Conservation (phyloP, 2,329 filamentous ascomycete genomes). For the Hypoxylon rubiginosum region DNA sequence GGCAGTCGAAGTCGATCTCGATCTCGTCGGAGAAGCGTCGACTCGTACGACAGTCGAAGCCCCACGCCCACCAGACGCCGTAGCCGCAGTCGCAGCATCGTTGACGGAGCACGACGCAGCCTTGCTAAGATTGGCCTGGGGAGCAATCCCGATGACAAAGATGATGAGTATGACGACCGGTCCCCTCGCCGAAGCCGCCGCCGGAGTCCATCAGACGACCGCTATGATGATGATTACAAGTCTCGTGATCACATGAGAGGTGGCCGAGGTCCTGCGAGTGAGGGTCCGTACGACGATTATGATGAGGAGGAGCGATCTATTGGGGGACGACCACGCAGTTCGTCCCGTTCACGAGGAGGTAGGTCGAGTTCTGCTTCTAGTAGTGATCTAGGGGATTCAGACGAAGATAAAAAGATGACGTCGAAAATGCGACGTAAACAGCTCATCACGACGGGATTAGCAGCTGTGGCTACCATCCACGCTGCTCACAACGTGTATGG, state of each 20-base stretch:
- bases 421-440: conserved; percentile 74
- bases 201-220: conserved; percentile 53
- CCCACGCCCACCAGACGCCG: conserved; percentile 59
- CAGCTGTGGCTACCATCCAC: conserved; percentile 71
- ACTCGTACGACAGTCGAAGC: conserved; percentile 61
- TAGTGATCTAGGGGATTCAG: conserved; percentile 70
- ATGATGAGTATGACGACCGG: conserved; percentile 56
- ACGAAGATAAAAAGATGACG: conserved; percentile 66
- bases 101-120: conserved; percentile 71
- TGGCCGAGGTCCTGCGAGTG: conserved; percentile 47
- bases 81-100: conserved; percentile 75
- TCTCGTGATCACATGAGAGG: conserved; percentile 55
- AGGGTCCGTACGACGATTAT: conserved; percentile 58
- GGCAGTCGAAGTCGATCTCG: conserved; percentile 66
- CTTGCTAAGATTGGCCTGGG: conserved; percentile 73
- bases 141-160: conserved; percentile 60
- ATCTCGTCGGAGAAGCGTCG: conserved; percentile 64
- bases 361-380: conserved; percentile 65
- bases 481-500: conserved; percentile 70
- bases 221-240: conserved; percentile 49
- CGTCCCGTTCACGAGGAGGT: conserved; percentile 57
- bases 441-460: conserved; percentile 68
- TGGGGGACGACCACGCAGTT: conserved; percentile 55
- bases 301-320: conserved; percentile 63
- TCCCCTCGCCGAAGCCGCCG: conserved; percentile 56